Percentiles rank a stretch among this genome's conserved stretches.
Evolutionary conservation across 2,329 filamentous ascomycete species (phyloP).

Genomic region (Pestalotiopsis sp.): DNA sequence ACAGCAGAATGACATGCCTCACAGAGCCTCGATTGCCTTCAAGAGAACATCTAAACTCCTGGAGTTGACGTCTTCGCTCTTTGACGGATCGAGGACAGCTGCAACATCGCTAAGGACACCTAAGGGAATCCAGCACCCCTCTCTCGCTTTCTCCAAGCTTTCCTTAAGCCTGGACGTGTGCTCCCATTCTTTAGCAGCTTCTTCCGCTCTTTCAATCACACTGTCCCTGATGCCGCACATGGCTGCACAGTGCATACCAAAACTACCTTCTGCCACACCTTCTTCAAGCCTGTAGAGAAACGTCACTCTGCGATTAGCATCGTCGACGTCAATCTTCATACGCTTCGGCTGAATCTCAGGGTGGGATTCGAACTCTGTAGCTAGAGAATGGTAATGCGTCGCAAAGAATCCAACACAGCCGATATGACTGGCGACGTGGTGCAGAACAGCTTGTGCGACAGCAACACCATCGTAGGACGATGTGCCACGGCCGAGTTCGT

Average conservation of each 20-base stretch:
- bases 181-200: slow-evolving; percentile 90
- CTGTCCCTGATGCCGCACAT: slow-evolving; percentile 92
- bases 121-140: slow-evolving; percentile 79
- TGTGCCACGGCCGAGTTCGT: slow-evolving; percentile 93
- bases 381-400: slow-evolving; percentile 94
- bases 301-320: slow-evolving; percentile 81
- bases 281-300: slow-evolving; percentile 94
- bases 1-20: slow-evolving; percentile 1
- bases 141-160: slow-evolving; percentile 79
- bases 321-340: slow-evolving; percentile 95
- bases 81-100: slow-evolving; percentile 66
- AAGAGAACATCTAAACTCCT: slow-evolving; percentile 61
- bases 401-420: slow-evolving; percentile 96
- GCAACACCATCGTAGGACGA: slow-evolving; percentile 96
- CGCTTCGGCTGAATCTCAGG: slow-evolving; percentile 84
- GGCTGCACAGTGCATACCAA: slow-evolving; percentile 97
- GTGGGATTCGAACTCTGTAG: slow-evolving; percentile 86
- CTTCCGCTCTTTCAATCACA: slow-evolving; percentile 85
- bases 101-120: slow-evolving; percentile 88
- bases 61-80: slow-evolving; percentile 47
- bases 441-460: slow-evolving; percentile 94
- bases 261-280: slow-evolving; percentile 93
- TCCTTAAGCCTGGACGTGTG: slow-evolving; percentile 90
- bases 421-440: slow-evolving; percentile 90
- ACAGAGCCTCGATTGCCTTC: slow-evolving; percentile 62